These are phyloP conservation scores for Aspergillus calidoustus DNA, from an alignment of 2,329 filamentous ascomycete genomes.

Conservation along the genomic window DNA sequence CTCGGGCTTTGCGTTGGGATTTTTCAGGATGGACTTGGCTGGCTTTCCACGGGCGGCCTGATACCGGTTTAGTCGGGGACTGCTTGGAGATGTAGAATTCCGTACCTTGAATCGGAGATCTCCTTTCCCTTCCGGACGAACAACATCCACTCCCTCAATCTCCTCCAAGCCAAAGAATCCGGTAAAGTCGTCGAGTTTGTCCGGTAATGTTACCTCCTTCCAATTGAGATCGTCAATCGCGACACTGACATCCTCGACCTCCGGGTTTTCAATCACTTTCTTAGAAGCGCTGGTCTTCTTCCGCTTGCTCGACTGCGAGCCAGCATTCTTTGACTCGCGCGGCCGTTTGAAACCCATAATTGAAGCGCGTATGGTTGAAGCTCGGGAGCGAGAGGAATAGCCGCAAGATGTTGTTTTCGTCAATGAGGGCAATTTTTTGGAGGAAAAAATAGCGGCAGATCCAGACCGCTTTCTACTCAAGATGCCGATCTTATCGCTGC, in stretches of 20 bases:
- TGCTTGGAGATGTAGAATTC: not conserved
- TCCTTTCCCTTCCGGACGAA: conserved; percentile 64
- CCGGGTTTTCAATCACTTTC: conserved; percentile 19
- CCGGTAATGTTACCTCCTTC: conserved; percentile 70
- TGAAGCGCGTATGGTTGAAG: not conserved
- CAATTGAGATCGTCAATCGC: conserved; percentile 61
- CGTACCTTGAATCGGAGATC: conserved; percentile 49
- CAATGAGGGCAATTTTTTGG: conserved; percentile 12
- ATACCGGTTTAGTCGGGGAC: conserved; percentile 14
- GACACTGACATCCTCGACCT: conserved; percentile 34
- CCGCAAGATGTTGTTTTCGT: conserved; percentile 3
- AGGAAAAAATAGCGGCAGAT: conserved; percentile 45
- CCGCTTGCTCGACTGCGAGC: conserved; percentile 40
- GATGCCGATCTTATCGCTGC: conserved; percentile 44
- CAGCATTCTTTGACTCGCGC: conserved; percentile 35
- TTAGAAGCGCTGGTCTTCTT: conserved; percentile 33
- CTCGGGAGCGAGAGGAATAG: conserved; percentile 10
- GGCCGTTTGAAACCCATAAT: conserved; percentile 44
- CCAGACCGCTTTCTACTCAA: conserved; percentile 27
- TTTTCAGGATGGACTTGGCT: conserved; percentile 39
- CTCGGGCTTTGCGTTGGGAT: conserved; percentile 19
- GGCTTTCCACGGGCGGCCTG: conserved; percentile 42
- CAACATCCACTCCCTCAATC: conserved; percentile 86
- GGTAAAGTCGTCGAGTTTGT: conserved; percentile 84
- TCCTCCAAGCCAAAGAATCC: conserved; percentile 93